Percentiles rank a stretch among this genome's conserved stretches.
phyloP scores from a whole-genome alignment of 179 eudicot species.

The Monotropa hypopitys region DNA sequence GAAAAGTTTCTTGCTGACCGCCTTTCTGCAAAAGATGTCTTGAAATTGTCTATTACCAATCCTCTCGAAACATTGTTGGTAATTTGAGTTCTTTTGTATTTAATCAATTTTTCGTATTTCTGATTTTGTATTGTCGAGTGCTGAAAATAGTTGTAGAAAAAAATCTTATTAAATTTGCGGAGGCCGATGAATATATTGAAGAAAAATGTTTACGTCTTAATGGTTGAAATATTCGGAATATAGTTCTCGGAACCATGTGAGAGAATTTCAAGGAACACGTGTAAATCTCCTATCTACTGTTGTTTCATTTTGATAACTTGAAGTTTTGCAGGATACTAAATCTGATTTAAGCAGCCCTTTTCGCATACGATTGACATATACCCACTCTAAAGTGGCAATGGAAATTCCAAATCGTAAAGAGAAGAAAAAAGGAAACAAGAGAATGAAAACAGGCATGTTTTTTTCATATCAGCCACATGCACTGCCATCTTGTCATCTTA shows the following conservation, averaged over 20 bases:
- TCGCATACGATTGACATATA: slow-evolving; percentile 68
- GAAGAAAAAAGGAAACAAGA: slow-evolving; percentile 40
- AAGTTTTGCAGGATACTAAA: slow-evolving; percentile 47
- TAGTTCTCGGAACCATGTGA: background rate
- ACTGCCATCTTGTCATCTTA: slow-evolving; percentile 1
- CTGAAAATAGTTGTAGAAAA: background rate
- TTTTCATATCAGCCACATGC: background rate
- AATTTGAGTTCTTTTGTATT: slow-evolving; percentile 14
- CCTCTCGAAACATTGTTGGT: slow-evolving; percentile 60
- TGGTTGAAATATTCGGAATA: background rate
- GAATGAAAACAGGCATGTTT: slow-evolving; percentile 72
- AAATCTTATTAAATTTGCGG: background rate
- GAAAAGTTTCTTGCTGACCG: slow-evolving; percentile 37
- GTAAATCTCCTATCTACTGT: background rate
- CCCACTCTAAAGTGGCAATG: slow-evolving; percentile 23
- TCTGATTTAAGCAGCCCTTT: slow-evolving; percentile 49
- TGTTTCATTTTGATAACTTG: slow-evolving; percentile 10
- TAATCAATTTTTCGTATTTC: background rate
- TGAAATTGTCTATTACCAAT: slow-evolving; percentile 43
- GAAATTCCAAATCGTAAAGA: slow-evolving; percentile 20
- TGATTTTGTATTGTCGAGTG: background rate
- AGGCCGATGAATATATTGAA: background rate
- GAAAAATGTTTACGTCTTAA: background rate
- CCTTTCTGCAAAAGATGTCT: slow-evolving; percentile 61
- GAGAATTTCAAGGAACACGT: background rate